Percentiles rank a stretch among this genome's conserved stretches.
phyloP scores from a whole-genome alignment of 257 asterid species.

The Solanum stenotomum region DNA sequence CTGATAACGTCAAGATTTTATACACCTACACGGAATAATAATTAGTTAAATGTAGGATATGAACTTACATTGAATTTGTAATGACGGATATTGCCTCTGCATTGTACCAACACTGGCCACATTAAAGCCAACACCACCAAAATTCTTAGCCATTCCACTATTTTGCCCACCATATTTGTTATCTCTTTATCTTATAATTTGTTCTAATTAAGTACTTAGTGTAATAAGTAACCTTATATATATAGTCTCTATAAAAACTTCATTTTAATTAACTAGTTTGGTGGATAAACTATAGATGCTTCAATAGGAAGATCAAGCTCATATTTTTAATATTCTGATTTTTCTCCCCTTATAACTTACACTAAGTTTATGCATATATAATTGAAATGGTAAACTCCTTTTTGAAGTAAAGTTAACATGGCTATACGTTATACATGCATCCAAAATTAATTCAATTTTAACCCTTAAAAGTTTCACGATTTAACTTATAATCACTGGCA shows the following conservation, averaged over 20 bases:
- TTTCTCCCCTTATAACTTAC: slow-evolving; percentile 8
- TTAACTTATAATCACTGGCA: background rate
- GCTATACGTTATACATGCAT: background rate
- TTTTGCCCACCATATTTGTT: background rate
- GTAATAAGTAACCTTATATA: slow-evolving; percentile 6
- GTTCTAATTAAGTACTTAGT: background rate
- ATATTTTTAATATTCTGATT: background rate
- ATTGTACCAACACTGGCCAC: slow-evolving; percentile 23
- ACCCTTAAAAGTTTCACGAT: background rate
- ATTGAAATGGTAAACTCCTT: background rate
- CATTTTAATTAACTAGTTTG: slow-evolving; percentile 16
- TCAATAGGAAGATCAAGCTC: slow-evolving; percentile 1
- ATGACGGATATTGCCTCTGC: slow-evolving; percentile 18
- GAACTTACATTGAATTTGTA: slow-evolving; percentile 47
- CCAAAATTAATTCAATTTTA: background rate
- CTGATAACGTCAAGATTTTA: background rate
- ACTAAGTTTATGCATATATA: background rate
- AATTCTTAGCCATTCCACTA: slow-evolving; percentile 23
- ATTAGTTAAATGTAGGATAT: background rate
- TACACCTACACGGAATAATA: background rate
- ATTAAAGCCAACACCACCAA: slow-evolving; percentile 14
- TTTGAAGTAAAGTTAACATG: background rate
- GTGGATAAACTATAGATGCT: slow-evolving; percentile 9
- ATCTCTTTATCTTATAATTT: background rate
- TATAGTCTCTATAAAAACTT: background rate